These are phyloP conservation scores for Protomyces lactucae-debilis DNA, from an alignment of 1,139 yeast genomes.

Conservation along the genomic window DNA sequence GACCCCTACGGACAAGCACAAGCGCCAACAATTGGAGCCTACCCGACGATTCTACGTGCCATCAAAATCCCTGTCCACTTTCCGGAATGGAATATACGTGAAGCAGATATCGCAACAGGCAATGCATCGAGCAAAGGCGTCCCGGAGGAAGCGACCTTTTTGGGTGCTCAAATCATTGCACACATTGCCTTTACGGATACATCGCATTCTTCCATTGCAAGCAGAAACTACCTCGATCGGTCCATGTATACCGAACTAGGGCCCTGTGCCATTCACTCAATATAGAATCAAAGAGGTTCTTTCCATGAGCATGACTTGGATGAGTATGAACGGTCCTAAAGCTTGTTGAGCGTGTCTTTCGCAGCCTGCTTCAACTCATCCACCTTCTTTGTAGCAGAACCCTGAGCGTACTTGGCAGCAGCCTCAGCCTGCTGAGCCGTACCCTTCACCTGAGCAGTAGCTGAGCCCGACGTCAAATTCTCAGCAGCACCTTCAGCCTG, in stretches of 20 bases:
- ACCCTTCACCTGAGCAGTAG: neutral
- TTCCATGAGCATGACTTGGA: too few species aligned
- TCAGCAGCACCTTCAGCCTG: neutral
- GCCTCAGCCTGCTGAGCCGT: neutral
- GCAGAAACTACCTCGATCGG: neutral
- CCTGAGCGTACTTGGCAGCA: neutral
- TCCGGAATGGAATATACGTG: constrained; percentile 73
- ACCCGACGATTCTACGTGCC: constrained; percentile 65
- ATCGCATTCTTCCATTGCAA: neutral
- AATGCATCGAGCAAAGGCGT: constrained; percentile 15
- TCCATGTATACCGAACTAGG: neutral
- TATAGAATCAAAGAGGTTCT: neutral
- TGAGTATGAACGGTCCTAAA: neutral
- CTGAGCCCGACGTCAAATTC: neutral
- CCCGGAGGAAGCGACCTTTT: constrained; percentile 27
- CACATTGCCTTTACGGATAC: constrained; percentile 15
- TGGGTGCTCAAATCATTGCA: constrained; percentile 26
- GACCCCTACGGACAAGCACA: constrained; percentile 5
- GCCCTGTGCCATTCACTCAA: neutral
- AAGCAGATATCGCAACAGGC: constrained; percentile 34
- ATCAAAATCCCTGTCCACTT: constrained; percentile 84
- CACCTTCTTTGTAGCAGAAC: neutral
- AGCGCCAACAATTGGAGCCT: constrained; percentile 36
- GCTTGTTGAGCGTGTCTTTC: neutral
- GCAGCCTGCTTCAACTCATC: neutral